These are phyloP conservation scores for Tylopilus intermedius DNA, from an alignment of 768 basidiomycete genomes.

Conservation along the genomic window DNA sequence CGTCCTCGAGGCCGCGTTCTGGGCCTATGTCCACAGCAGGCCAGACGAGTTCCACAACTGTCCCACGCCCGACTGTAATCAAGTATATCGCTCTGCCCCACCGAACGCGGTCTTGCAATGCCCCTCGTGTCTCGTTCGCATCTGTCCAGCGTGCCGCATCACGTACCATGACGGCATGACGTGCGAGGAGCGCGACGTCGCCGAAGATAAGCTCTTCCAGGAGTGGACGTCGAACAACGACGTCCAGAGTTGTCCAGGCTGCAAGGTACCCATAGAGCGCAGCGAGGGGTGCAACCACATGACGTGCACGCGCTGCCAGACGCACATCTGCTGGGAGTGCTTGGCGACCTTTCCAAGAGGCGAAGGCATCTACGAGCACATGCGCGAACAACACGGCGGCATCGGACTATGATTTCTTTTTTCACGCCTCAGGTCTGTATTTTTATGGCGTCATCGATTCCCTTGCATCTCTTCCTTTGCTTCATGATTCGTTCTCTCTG, in stretches of 20 bases:
- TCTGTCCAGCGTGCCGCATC: slow-evolving; percentile 59
- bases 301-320: slow-evolving; percentile 68
- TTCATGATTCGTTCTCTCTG: neutral
- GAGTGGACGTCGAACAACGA: slow-evolving; percentile 60
- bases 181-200: slow-evolving; percentile 54
- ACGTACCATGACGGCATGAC: slow-evolving; percentile 61
- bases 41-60: slow-evolving; percentile 67
- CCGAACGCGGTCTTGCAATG: slow-evolving; percentile 56
- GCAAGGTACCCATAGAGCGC: slow-evolving; percentile 66
- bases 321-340: slow-evolving; percentile 82
- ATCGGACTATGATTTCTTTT: slow-evolving; percentile 39
- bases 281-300: slow-evolving; percentile 79
- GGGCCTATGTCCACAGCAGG: slow-evolving; percentile 54
- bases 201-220: slow-evolving; percentile 53
- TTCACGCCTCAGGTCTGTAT: neutral
- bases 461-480: slow-evolving; percentile 4
- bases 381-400: slow-evolving; percentile 62
- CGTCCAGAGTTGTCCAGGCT: slow-evolving; percentile 72
- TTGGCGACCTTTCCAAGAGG: slow-evolving; percentile 63
- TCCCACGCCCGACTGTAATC: slow-evolving; percentile 73
- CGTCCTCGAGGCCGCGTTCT: slow-evolving; percentile 54
- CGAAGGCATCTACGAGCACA: slow-evolving; percentile 73
- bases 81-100: slow-evolving; percentile 60
- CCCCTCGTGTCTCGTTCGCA: slow-evolving; percentile 63
- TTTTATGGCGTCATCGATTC: neutral